Evolutionary conservation across 139 green algal species (phyloP).

Genomic region (Closterium sp.): DNA sequence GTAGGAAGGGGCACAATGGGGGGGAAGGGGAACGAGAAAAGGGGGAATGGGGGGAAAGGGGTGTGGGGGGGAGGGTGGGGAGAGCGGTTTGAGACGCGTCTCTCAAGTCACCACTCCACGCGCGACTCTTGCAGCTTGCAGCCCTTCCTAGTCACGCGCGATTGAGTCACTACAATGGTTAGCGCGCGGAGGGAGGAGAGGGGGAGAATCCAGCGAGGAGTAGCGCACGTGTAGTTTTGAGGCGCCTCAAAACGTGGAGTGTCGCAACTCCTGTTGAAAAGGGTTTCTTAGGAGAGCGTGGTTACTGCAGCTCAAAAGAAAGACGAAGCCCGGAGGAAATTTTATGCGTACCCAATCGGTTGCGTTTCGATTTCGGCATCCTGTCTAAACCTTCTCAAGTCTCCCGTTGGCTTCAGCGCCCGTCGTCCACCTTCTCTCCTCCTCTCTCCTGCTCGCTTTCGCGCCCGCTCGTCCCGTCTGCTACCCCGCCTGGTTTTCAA

Average conservation of each 20-base stretch:
- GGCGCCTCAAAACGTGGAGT: background rate
- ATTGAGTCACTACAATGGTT: background rate
- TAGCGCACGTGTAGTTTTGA: background rate
- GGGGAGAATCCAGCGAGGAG: background rate
- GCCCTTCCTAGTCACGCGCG: background rate
- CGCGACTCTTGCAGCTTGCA: background rate
- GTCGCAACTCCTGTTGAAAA: no score
- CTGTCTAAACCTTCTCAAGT: background rate
- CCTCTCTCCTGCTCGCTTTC: background rate
- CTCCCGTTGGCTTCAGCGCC: background rate
- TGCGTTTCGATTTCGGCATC: slow-evolving; percentile 31
- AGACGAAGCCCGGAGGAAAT: no score
- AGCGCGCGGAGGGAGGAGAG: background rate
- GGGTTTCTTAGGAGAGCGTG: no score
- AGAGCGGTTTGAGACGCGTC: background rate
- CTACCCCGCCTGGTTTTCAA: no score
- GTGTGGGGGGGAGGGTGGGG: no score
- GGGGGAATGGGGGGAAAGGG: no score
- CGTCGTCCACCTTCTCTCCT: background rate
- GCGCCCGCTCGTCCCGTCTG: background rate
- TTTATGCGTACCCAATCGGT: slow-evolving; percentile 5
- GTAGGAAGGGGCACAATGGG: slow-evolving; percentile 21
- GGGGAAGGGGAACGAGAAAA: no score
- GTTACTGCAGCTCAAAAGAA: no score
- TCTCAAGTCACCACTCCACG: background rate